A percentile compares a stretch with the other conserved stretches of the same genome.
Evolutionary conservation across 208 protist species (phyloP).

Genomic region (Crithidia fasciculata): DNA sequence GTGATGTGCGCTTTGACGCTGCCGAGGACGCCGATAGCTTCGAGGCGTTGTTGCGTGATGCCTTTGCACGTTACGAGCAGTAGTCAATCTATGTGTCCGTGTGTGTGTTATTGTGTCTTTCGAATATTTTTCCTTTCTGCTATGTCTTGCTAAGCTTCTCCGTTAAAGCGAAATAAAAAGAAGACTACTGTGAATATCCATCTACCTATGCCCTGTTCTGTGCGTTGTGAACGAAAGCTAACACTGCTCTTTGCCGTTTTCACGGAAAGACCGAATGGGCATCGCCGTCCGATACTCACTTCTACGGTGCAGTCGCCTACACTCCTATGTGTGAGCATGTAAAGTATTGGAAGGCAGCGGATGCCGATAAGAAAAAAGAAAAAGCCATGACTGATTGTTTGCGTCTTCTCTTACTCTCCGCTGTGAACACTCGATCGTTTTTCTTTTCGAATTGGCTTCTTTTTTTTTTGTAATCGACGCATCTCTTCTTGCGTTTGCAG

Average conservation of each 20-base stretch:
- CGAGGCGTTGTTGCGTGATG: neutral
- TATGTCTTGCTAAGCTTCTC: too few species aligned
- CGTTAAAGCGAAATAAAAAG: too few species aligned
- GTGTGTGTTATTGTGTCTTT: neutral
- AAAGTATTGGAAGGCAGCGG: too few species aligned
- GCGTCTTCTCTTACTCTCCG: neutral
- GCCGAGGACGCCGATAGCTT: neutral
- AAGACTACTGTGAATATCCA: too few species aligned
- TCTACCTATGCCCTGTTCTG: neutral
- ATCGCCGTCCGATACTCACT: too few species aligned
- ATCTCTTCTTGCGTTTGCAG: too few species aligned
- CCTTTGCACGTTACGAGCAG: neutral
- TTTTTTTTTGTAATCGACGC: neutral
- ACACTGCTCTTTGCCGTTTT: neutral
- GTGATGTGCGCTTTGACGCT: constrained; percentile 31
- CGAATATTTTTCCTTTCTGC: too few species aligned
- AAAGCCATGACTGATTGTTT: too few species aligned
- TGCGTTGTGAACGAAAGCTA: neutral
- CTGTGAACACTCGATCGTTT: neutral
- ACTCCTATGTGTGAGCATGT: too few species aligned
- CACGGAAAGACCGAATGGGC: too few species aligned
- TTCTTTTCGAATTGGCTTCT: neutral
- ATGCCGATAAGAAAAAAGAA: too few species aligned
- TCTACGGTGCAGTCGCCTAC: too few species aligned
- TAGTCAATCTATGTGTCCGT: neutral